Evolutionary conservation across 108 stramenopile species (phyloP).

Genomic region (Ochromonas danica): DNA sequence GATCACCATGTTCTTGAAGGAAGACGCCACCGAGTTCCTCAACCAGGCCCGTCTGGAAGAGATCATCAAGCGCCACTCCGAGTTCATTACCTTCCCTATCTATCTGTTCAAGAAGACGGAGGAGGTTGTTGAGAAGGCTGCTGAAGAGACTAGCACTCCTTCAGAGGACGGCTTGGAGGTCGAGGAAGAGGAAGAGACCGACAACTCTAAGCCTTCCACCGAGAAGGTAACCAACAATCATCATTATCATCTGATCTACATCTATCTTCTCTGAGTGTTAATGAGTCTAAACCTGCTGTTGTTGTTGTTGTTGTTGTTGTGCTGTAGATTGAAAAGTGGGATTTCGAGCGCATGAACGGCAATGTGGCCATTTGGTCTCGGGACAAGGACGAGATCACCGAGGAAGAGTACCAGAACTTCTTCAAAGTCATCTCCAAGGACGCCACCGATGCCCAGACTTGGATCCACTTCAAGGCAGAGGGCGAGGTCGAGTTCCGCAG

Average conservation of each 20-base stretch:
- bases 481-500: slow-evolving; percentile 99
- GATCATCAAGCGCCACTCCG: slow-evolving; percentile 89
- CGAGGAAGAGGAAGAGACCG: slow-evolving; percentile 63
- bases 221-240: slow-evolving; percentile 70
- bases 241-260: too few relatives aligned
- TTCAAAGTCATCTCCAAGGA: slow-evolving; percentile 67
- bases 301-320: slow-evolving; percentile 49
- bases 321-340: slow-evolving; percentile 32
- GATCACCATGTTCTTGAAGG: slow-evolving; percentile 97
- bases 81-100: slow-evolving; percentile 99
- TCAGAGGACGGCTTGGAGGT: slow-evolving; percentile 59
- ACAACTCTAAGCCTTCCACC: slow-evolving; percentile 53
- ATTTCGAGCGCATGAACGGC: slow-evolving; percentile 87
- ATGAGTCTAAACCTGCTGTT: too few relatives aligned
- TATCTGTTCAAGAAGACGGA: slow-evolving; percentile 73
- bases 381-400: slow-evolving; percentile 85
- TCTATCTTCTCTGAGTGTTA: too few relatives aligned
- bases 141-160: too few relatives aligned
- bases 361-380: slow-evolving; percentile 98
- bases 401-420: slow-evolving; percentile 97
- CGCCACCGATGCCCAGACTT: slow-evolving; percentile 66
- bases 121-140: slow-evolving; percentile 73
- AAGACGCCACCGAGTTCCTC: slow-evolving; percentile 80
- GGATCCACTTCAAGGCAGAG: slow-evolving; percentile 99
- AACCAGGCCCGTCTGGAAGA: slow-evolving; percentile 69